Evolutionary conservation across 75 land plant species (phyloP).

Genomic region (Pinus taeda): DNA sequence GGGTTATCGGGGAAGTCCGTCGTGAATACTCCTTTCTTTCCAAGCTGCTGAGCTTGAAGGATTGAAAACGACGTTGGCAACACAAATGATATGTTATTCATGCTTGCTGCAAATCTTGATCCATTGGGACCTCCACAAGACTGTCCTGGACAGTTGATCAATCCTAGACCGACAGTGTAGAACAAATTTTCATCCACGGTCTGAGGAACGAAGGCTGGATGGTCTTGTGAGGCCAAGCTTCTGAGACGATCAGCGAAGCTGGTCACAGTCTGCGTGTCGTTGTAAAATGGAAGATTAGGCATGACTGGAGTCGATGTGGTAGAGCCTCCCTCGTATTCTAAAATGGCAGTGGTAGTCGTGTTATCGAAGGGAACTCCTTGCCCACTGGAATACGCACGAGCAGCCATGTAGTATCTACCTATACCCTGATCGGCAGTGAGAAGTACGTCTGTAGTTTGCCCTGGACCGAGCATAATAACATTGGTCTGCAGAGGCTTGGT

Average conservation of each 20-base stretch:
- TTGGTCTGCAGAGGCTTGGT: constrained; percentile 45
- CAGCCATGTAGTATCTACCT: constrained; percentile 55
- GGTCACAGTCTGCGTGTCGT: constrained; percentile 48
- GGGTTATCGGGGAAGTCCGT: constrained; percentile 38
- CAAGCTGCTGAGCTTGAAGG: constrained; percentile 23
- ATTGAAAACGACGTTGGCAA: constrained; percentile 24
- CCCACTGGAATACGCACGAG: constrained; percentile 38
- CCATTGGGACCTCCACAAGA: constrained; percentile 29
- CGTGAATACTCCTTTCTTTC: constrained; percentile 33
- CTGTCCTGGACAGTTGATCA: constrained; percentile 15
- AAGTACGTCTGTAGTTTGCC: constrained; percentile 68
- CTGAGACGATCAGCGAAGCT: constrained; percentile 29
- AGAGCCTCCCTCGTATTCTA: constrained; percentile 20
- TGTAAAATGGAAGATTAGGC: constrained; percentile 57
- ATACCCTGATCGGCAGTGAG: constrained; percentile 23
- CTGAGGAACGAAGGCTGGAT: constrained; percentile 29
- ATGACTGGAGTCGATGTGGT: constrained; percentile 8
- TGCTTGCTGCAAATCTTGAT: constrained; percentile 21
- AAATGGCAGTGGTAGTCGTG: constrained; percentile 69
- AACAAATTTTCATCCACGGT: constrained; percentile 25
- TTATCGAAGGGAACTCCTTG: constrained; percentile 57
- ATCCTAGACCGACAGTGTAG: constrained; percentile 44
- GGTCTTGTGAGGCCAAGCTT: constrained; percentile 20
- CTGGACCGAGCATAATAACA: constrained; percentile 55
- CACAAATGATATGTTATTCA: constrained; percentile 27